phyloP scores from a whole-genome alignment of 805 yeast species.

The Isabelozyma pseudorhagii region DNA sequence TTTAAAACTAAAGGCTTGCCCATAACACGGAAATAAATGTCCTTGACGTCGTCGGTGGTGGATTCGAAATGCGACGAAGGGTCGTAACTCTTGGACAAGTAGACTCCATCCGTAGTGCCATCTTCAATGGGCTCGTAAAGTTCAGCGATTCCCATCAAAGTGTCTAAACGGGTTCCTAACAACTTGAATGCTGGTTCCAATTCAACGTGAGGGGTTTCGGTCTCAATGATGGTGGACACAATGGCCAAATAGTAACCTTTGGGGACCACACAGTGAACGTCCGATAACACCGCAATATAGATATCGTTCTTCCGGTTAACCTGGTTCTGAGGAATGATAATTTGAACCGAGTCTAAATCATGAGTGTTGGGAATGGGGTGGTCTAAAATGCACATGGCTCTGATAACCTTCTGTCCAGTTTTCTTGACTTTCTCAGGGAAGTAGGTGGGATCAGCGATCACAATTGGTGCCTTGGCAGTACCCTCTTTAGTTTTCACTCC shows the following conservation, averaged over 20 bases:
- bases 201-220: slow-evolving; percentile 88
- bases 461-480: slow-evolving; percentile 84
- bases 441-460: slow-evolving; percentile 96
- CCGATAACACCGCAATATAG: slow-evolving; percentile 86
- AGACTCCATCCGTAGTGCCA: slow-evolving; percentile 77
- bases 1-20: slow-evolving; percentile 89
- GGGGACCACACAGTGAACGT: slow-evolving; percentile 86
- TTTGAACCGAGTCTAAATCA: slow-evolving; percentile 85
- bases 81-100: slow-evolving; percentile 85
- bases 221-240: slow-evolving; percentile 91
- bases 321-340: slow-evolving; percentile 95
- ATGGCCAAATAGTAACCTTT: slow-evolving; percentile 90
- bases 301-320: slow-evolving; percentile 91
- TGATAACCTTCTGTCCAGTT: slow-evolving; percentile 71
- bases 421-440: slow-evolving; percentile 80
- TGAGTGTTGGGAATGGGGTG: slow-evolving; percentile 84
- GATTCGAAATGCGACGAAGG: slow-evolving; percentile 94
- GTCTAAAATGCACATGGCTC: slow-evolving; percentile 85
- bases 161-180: slow-evolving; percentile 75
- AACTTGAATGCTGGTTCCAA: slow-evolving; percentile 91
- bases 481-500: slow-evolving; percentile 95
- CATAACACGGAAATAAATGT: slow-evolving; percentile 83
- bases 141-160: slow-evolving; percentile 92
- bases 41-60: slow-evolving; percentile 95
- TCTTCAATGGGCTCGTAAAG: slow-evolving; percentile 82